Base-by-base conservation (phyloP, 2,329 filamentous ascomycete genomes). In the Thelonectria rubi region DNA sequence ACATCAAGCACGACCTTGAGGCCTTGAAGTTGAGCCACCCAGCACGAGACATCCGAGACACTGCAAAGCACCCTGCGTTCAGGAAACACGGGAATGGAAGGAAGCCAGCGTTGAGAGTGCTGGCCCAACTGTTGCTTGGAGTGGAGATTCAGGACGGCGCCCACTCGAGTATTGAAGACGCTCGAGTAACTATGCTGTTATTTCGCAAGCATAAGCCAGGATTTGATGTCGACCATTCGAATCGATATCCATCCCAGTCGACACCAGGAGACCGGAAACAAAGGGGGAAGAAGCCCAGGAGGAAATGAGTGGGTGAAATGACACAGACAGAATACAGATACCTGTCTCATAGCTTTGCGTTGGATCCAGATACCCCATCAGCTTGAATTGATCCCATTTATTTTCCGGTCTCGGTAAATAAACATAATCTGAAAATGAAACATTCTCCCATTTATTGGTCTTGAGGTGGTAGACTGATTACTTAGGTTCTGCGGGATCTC, bases 151-250 rank as follows among this genome's bases (percentile, higher is more conserved):
- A 91, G 67, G 79, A 76, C 18, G 88, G 87, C 1, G 79, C 84
- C 24, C 88, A 91, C 74, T 90, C 87, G 2, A 91, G 88, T 74
- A 79, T 90, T 65, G 82, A 90, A 79, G 95, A 99, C 81, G 95
- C 95, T 2, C 83, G 93, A 67, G 93, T 92, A 5, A 90, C 93
- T 1, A 98, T 99, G 93, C 80, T 94, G 58, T 79, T 99, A 43
- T 98, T 97, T 73, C 85, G 91, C 64, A 86, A 88, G 67, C 87
- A 93, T 75, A 98, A 97, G 79, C 83, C 88, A 17, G 91, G 84
- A 0, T 97, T 99, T 73, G 95, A 98, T 74, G 81, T 88, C 59
- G 92, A 97, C 74, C 88, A 93, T 75, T 81, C 88, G 58, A 89
- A 87, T 75, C 87, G 85, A 59, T 95, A 86, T 75, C 81, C 84